Conservation (phyloP, 495 filamentous ascomycete species). For the Podospora tetraspora region DNA sequence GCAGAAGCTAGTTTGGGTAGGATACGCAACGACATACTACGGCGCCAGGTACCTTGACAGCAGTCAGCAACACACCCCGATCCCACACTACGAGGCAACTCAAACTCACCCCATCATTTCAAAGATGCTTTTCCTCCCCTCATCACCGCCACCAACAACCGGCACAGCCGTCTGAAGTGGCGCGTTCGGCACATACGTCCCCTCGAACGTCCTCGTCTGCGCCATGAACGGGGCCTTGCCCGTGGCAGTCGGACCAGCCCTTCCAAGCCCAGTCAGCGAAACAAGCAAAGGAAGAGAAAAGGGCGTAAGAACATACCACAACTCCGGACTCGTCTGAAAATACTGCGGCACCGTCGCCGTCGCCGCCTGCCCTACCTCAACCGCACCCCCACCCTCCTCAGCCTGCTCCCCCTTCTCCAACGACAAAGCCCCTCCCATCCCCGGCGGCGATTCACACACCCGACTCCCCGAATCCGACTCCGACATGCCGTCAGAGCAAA, state of each 20-base stretch:
- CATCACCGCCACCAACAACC: constrained; percentile 38
- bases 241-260: constrained; percentile 52
- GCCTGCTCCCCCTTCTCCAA: not conserved
- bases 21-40: constrained; percentile 20
- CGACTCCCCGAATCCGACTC: not conserved
- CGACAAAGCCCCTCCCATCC: not conserved
- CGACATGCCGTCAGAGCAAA: not conserved
- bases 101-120: constrained; percentile 36
- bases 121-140: constrained; percentile 49
- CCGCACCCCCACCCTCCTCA: not conserved
- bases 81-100: constrained; percentile 23
- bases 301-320: constrained; percentile 9
- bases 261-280: not conserved
- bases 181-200: constrained; percentile 47
- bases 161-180: constrained; percentile 55
- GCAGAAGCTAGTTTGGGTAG: not conserved
- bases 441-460: not conserved
- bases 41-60: constrained; percentile 29
- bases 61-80: not conserved
- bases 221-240: constrained; percentile 53
- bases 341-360: constrained; percentile 43
- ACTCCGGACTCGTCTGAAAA: constrained; percentile 48
- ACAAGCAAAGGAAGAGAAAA: not conserved
- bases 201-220: constrained; percentile 48
- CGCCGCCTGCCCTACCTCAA: not conserved